Base-by-base conservation (phyloP, 2,329 filamentous ascomycete species). In the Cryphonectria parasitica region DNA sequence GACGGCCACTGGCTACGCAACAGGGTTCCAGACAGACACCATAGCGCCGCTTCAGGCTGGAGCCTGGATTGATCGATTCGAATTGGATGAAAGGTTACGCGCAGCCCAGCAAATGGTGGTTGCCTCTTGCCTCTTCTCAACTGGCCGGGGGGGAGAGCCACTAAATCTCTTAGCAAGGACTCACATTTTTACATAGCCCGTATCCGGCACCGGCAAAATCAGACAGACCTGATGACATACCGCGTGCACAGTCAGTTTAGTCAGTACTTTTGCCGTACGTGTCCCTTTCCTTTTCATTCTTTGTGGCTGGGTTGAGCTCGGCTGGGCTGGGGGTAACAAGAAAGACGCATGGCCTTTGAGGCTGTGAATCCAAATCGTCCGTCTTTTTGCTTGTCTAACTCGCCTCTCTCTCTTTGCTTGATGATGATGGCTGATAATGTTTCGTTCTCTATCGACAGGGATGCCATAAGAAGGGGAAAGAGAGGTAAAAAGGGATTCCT, bases 321-420 rank as follows among this genome's bases (percentile, higher is more conserved):
- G 41, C 41, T 36, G 13, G 61, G 25, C n/a, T 64, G 62, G 41
- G 15, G 54, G 4, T 17, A 36, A 43, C 61, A 39, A n/a, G 36
- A 39, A 41, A 25, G 2, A 63, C 61, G 61, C 39, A 39, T 45
- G 34, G 34, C 36, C 36, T 22, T 41, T n/a, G 61, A 39, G 61
- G 61, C 61, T 64, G 63, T 64, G 63, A 49, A 15, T 22, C n/a
- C 63, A 64, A 43, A 64, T 45, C 49, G 8, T 60, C 39, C 45
- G 19, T 49, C 17, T 49, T 19, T 34, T 62, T 43, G 43, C 31
- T 19, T 41, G 6, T 58, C 10, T 34, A 25, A 25, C 43, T 52
- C 17, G 63, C 17, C 43, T 49, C 22, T 64, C 19, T 49, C 63
- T 64, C 63, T 49, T 10, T 52, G 41, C 25, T 22, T 43, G 61